Percentiles rank a stretch among this genome's conserved stretches.
Evolutionary conservation across 1,284 basidiomycete genomes (phyloP).

Genomic region (Jaminaea rosea): DNA sequence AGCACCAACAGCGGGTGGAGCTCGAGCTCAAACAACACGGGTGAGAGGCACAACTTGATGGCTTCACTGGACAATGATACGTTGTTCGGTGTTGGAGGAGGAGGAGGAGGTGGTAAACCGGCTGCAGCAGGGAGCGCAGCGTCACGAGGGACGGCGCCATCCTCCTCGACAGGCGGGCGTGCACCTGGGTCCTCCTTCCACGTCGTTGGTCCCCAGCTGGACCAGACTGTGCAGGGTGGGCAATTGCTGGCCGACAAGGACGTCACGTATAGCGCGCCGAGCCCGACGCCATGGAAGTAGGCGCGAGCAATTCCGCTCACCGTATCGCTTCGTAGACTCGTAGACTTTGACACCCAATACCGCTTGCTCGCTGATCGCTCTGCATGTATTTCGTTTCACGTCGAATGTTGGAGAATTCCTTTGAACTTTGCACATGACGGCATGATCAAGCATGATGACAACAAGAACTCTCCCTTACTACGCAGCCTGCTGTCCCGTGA

Average conservation of each 20-base stretch:
- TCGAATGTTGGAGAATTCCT: too few species aligned
- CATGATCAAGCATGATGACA: too few species aligned
- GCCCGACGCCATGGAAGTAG: conserved; percentile 23
- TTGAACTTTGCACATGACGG: too few species aligned
- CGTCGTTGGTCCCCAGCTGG: conserved; percentile 19
- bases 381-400: too few species aligned
- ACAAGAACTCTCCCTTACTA: too few species aligned
- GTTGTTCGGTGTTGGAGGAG: conserved; percentile 28
- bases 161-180: neutral
- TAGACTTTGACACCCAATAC: too few species aligned
- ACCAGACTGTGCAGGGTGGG: conserved; percentile 34
- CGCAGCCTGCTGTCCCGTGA: too few species aligned
- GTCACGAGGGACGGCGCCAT: neutral
- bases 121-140: neutral
- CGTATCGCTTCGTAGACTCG: too few species aligned
- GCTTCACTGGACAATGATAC: conserved; percentile 38
- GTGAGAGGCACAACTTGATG: neutral
- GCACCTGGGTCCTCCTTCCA: neutral
- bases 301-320: too few species aligned
- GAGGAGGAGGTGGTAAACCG: neutral
- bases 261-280: conserved; percentile 34
- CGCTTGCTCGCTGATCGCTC: too few species aligned
- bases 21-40: neutral
- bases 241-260: conserved; percentile 22
- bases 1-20: neutral